Percentiles rank a stretch among this genome's conserved stretches.
These are phyloP conservation scores for Boletus subluridellus DNA, from an alignment of 1,284 basidiomycete genomes.

Conservation along the genomic window DNA sequence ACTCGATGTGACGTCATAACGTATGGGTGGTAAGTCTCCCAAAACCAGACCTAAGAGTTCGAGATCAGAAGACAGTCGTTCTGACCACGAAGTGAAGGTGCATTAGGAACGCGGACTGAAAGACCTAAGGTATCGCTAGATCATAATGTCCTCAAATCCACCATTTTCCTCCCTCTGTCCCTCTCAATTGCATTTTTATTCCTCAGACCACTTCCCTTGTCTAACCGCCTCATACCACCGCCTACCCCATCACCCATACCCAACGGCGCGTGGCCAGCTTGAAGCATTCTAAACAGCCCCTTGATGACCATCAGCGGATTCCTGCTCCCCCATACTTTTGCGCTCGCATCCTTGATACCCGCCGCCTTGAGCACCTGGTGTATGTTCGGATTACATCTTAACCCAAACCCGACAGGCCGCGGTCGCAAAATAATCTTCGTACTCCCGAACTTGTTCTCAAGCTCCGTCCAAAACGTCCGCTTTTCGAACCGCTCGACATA, in stretches of 20 bases:
- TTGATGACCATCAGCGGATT: conserved; percentile 69
- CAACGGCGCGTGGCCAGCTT: conserved; percentile 69
- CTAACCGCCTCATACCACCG: conserved; percentile 61
- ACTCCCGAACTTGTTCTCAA: conserved; percentile 82
- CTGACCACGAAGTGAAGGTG: too few relatives aligned
- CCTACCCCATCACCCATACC: conserved; percentile 76
- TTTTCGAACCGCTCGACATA: conserved; percentile 85
- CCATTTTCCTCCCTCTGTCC: conserved; percentile 65
- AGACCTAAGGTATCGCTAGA: not conserved
- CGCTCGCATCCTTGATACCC: conserved; percentile 91
- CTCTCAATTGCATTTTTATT: conserved; percentile 65
- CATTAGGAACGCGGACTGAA: not conserved
- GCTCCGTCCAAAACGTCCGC: conserved; percentile 87
- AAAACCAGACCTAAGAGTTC: too few relatives aligned
- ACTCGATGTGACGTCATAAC: too few relatives aligned
- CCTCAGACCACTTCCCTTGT: conserved; percentile 66
- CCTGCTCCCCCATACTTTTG: conserved; percentile 90
- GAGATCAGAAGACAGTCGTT: too few relatives aligned
- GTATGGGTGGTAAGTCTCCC: too few relatives aligned
- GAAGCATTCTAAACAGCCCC: conserved; percentile 54
- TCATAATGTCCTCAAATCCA: conserved; percentile 54
- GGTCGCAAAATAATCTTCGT: conserved; percentile 83
- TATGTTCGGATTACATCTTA: conserved; percentile 85
- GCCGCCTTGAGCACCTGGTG: conserved; percentile 89
- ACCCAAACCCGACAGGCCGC: conserved; percentile 89